Base-by-base conservation (phyloP, 2,329 filamentous ascomycete genomes). In the Periglandula ipomoeae region DNA sequence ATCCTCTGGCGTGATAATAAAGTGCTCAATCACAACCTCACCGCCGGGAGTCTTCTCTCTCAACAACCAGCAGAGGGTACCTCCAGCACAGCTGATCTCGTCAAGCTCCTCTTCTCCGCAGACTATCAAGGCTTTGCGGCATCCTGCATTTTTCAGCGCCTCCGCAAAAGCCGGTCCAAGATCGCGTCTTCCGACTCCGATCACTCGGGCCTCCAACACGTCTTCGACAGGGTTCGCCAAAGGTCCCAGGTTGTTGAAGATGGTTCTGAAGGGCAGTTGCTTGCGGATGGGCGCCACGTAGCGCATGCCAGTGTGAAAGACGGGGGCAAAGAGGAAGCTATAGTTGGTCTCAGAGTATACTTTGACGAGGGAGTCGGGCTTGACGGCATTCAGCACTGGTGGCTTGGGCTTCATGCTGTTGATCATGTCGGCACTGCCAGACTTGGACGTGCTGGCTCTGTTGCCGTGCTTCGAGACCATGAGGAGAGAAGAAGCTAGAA, bases 191-290 rank as follows among this genome's bases (percentile, higher is more conserved):
- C 90, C 91, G 24, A 98, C 91, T 52, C 93, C 93, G n/a, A 98
- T 81, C 50, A 98, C 80, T 26, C 93, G 82, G 11, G 90, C 89
- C 70, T 98, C 93, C 51, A 98, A 80, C 32, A 79, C 66, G 58
- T 83, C 81, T 60, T 96, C 87, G 17, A 95, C 79, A 0, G 93
- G 93, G 66, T 97, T 97, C 41, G 89, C 86, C 24, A 98, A 74
- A 0, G 93, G 93, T 0, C 93, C 93, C 44, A 98, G 78, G 15
- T 98, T 80, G 69, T 98, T 98, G 81, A 98, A 98, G 57, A 98
- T 91, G 2, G 93, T 98, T 59, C 93, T 82, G 76, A 93, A 91
- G 50, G 91, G 91, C 20, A 98, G 79, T 64, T 94, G 86, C 61
- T 82, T 87, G 53, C 93, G 85, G 55, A 96, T 84, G 2, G 85